A percentile compares a stretch with the other conserved stretches of the same genome.
phyloP scores from a whole-genome alignment of 768 basidiomycete genomes.

The Pleurotus citrinopileatus region DNA sequence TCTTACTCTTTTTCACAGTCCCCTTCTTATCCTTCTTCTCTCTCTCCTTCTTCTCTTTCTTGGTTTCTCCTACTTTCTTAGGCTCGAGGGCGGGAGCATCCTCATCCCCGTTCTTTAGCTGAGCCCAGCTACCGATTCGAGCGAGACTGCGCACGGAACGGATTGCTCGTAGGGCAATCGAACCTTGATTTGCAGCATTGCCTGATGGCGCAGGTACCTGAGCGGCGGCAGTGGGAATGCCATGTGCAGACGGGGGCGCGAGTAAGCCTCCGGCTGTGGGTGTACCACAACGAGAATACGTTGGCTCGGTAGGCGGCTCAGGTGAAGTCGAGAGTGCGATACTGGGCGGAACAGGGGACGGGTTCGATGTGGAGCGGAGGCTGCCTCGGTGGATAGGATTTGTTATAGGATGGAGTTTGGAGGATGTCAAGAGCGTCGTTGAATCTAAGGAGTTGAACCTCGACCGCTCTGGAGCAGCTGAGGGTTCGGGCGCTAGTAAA shows the following conservation, averaged over 20 bases:
- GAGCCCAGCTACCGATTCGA: conserved; percentile 70
- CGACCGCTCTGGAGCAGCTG: conserved; percentile 8
- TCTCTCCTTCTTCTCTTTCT: conserved; percentile 18
- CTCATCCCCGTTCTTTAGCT: conserved; percentile 41
- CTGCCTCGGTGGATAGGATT: conserved; percentile 28
- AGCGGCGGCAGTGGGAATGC: too few species aligned
- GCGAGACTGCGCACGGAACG: conserved; percentile 72
- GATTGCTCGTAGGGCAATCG: conserved; percentile 78
- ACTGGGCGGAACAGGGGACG: conserved; percentile 17
- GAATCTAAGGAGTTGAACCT: conserved; percentile 4
- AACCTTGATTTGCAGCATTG: conserved; percentile 38
- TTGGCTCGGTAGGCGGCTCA: conserved; percentile 17
- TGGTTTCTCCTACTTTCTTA: conserved; percentile 20
- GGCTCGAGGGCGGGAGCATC: conserved; percentile 13
- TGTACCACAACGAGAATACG: conserved; percentile 33
- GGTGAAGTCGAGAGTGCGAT: conserved; percentile 11
- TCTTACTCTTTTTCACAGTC: conserved; percentile 27
- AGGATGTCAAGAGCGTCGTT: conserved; percentile 5
- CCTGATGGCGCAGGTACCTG: not conserved
- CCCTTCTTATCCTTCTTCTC: too few species aligned
- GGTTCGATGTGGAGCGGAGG: conserved; percentile 36
- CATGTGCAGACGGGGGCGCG: conserved; percentile 29
- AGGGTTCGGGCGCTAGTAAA: conserved; percentile 1
- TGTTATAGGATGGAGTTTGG: conserved; percentile 6
- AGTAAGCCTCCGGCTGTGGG: conserved; percentile 34